phyloP scores from a whole-genome alignment of 2,329 filamentous ascomycete genomes.

The Colletotrichum karsti region DNA sequence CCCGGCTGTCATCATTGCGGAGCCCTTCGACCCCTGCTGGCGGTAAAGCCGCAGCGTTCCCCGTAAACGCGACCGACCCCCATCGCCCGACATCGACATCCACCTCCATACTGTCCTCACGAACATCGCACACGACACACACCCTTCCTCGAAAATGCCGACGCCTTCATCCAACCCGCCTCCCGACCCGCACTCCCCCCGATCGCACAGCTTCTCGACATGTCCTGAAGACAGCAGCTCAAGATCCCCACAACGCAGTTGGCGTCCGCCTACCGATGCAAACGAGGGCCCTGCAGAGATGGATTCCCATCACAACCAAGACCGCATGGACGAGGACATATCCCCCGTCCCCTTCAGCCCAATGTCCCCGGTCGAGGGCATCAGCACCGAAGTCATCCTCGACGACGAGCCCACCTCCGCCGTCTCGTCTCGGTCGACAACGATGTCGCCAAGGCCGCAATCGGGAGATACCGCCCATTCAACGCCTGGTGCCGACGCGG shows the following conservation, averaged over 20 bases:
- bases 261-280: slow-evolving; percentile 20
- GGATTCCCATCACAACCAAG: slow-evolving; percentile 36
- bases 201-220: slow-evolving; percentile 48
- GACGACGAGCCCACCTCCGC: slow-evolving; percentile 33
- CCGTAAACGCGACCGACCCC: slow-evolving; percentile 28
- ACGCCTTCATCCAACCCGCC: slow-evolving; percentile 54
- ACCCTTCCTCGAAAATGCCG: slow-evolving; percentile 46
- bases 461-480: slow-evolving; percentile 42
- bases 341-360: slow-evolving; percentile 34
- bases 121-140: slow-evolving; percentile 13
- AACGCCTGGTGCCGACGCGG: slow-evolving; percentile 42
- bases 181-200: slow-evolving; percentile 45
- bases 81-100: slow-evolving; percentile 27
- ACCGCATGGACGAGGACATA: slow-evolving; percentile 33
- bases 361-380: slow-evolving; percentile 19
- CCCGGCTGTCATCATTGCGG: slow-evolving; percentile 25
- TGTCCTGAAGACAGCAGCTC: slow-evolving; percentile 50
- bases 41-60: slow-evolving; percentile 29
- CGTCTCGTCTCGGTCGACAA: slow-evolving; percentile 47
- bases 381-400: slow-evolving; percentile 29
- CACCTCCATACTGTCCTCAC: background rate
- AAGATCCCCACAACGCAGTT: slow-evolving; percentile 30
- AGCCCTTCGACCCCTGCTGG: slow-evolving; percentile 24
- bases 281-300: slow-evolving; percentile 29
- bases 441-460: slow-evolving; percentile 52